Base-by-base conservation (phyloP, 108 stramenopile species). In the Cyclotella choctawhatcheeana region DNA sequence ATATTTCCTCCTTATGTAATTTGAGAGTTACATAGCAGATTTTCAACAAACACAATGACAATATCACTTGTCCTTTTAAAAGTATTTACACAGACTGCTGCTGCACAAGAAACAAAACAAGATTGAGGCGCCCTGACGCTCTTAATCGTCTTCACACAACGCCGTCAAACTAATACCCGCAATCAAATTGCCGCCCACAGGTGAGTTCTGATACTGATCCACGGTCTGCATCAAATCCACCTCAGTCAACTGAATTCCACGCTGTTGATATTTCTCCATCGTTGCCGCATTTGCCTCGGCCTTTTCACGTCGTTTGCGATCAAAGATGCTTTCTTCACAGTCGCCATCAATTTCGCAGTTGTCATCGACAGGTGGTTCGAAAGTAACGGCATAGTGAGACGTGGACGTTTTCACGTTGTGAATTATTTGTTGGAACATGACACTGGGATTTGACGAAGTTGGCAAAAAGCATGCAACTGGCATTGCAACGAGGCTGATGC, bases 181-280 rank as follows among this genome's bases (percentile, higher is more conserved):
- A 29, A 78, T 78, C 33, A 78, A 33, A 16, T 45, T 43, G 10
- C 77, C 77, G 4, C 77, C 77, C 16, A 59, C 27, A 14, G 50
- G 51, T 7, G 65, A 24, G 35, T 78, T 78, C 32, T 67, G 65
- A 51, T 78, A 78, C 52, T 73, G 77, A 74, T 78, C 77, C 3
- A 73, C 33, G 52, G 26, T 78, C 17, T 72, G 64, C 64, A 58
- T 52, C 51, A 73, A 45, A 54, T 78, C 77, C 14, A 72, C 44
- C 22, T 78, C 77, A 3, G 37, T 66, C 17, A 73, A 45, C 22
- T 33, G 5, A 29, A 78, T 58, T 20, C 77, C 77, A n/a, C 26
- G 52, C 24, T 67, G 31, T 10, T 22, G 43, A 50, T 73, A 78
- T n/a, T 63, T 53, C n/a, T 78, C 64, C 65, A 27, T 58, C 35